These are phyloP conservation scores for Aureobasidium sp. DNA, from an alignment of 2,329 filamentous ascomycete species.

Conservation along the genomic window DNA sequence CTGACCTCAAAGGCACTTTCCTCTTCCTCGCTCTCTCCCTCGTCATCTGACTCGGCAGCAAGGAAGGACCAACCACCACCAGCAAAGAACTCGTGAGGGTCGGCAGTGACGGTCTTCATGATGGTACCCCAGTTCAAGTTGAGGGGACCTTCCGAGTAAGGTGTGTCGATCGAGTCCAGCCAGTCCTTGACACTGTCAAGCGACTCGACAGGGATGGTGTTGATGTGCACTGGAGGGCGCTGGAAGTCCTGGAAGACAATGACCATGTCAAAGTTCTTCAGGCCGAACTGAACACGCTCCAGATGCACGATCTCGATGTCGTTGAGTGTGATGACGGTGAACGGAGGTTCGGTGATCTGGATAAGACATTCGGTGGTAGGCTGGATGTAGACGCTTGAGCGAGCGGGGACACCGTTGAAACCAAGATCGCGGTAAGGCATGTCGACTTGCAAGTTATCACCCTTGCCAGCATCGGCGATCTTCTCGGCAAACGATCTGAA, in stretches of 20 bases:
- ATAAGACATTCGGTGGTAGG: slow-evolving; percentile 96
- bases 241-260: slow-evolving; percentile 98
- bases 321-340: slow-evolving; percentile 88
- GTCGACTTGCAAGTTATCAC: slow-evolving; percentile 85
- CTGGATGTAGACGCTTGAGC: slow-evolving; percentile 91
- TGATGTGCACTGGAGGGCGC: slow-evolving; percentile 84
- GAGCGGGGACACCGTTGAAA: slow-evolving; percentile 92
- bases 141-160: slow-evolving; percentile 89
- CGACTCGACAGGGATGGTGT: slow-evolving; percentile 94
- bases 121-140: slow-evolving; percentile 99
- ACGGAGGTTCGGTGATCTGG: slow-evolving; percentile 92
- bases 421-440: slow-evolving; percentile 95
- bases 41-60: slow-evolving; percentile 76
- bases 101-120: slow-evolving; percentile 95
- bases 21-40: slow-evolving; percentile 66
- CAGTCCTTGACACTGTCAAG: slow-evolving; percentile 96
- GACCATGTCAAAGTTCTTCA: slow-evolving; percentile 98
- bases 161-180: slow-evolving; percentile 91
- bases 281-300: slow-evolving; percentile 87
- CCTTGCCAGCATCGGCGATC: slow-evolving; percentile 89
- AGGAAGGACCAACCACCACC: slow-evolving; percentile 96
- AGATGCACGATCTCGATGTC: slow-evolving; percentile 96
- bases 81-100: slow-evolving; percentile 89
- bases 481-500: slow-evolving; percentile 97
- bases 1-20: slow-evolving; percentile 89